Conservation (phyloP, 2,329 filamentous ascomycete species). For the Paraphaeosphaeria minitans region DNA sequence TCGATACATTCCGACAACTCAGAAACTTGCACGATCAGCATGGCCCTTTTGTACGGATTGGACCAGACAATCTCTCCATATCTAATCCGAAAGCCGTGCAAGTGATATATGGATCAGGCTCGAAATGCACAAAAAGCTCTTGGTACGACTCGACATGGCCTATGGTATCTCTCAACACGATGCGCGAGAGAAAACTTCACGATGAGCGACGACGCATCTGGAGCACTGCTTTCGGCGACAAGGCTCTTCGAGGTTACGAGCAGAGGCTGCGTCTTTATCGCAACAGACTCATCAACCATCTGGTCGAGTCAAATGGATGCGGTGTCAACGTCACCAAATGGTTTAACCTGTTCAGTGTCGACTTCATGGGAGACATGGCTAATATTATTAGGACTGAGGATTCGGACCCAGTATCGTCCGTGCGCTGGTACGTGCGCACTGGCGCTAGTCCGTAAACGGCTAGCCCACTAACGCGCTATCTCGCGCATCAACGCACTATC, state of each 20-base stretch:
- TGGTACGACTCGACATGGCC: conserved; percentile 19
- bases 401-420: too few relatives aligned
- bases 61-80: conserved; percentile 24
- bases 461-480: too few relatives aligned
- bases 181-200: conserved; percentile 16
- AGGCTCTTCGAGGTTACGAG: neutral
- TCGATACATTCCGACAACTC: conserved; percentile 6
- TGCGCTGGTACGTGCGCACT: too few relatives aligned
- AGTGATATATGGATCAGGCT: conserved; percentile 12
- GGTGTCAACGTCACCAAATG: conserved; percentile 10
- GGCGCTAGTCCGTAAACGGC: too few relatives aligned
- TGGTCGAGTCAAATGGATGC: neutral
- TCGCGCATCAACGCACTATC: too few relatives aligned
- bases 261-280: neutral
- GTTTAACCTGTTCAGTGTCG: conserved; percentile 46
- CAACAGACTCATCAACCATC: neutral
- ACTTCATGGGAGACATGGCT: conserved; percentile 51
- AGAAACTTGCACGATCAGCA: conserved; percentile 11
- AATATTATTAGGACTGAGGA: too few relatives aligned
- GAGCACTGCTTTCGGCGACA: conserved; percentile 10
- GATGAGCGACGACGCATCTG: conserved; percentile 17
- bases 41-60: conserved; percentile 8
- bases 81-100: conserved; percentile 10
- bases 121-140: conserved; percentile 16
- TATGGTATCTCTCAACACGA: conserved; percentile 11